These are phyloP conservation scores for Sechiopsis laciniata DNA, from an alignment of 306 rosid species.

Conservation along the genomic window DNA sequence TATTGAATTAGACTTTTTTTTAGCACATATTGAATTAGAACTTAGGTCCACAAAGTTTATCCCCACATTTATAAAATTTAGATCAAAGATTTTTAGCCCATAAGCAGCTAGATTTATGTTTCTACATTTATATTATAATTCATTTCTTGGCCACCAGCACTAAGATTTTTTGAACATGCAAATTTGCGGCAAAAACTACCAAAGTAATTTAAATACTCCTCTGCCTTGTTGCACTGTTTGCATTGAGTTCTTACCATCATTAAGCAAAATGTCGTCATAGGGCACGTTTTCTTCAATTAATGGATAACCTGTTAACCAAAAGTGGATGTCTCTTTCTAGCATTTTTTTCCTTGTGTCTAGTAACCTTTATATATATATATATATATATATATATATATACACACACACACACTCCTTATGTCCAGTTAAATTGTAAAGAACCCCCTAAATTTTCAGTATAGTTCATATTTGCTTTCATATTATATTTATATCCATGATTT, in stretches of 20 bases:
- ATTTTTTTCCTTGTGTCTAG: too few species aligned
- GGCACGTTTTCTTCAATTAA: neutral
- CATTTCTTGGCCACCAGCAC: neutral
- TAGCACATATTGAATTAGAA: neutral
- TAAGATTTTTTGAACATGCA: constrained; percentile 10
- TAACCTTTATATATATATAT: too few species aligned
- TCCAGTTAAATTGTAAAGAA: neutral
- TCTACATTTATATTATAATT: neutral
- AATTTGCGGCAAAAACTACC: neutral
- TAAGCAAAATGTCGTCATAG: neutral
- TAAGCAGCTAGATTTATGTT: neutral
- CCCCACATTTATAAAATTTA: neutral
- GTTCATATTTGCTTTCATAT: too few species aligned
- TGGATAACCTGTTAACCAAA: neutral
- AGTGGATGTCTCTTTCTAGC: neutral
- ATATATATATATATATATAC: too few species aligned
- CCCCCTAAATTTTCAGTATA: too few species aligned
- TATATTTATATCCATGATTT: too few species aligned
- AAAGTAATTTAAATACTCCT: too few species aligned
- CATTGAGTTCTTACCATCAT: neutral
- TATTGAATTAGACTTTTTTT: neutral
- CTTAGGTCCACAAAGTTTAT: neutral
- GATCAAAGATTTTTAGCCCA: neutral
- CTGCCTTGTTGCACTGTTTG: neutral
- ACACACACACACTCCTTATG: too few species aligned